phyloP scores from a whole-genome alignment of 2,329 filamentous ascomycete species.

The Purpureocillium lavendulum region DNA sequence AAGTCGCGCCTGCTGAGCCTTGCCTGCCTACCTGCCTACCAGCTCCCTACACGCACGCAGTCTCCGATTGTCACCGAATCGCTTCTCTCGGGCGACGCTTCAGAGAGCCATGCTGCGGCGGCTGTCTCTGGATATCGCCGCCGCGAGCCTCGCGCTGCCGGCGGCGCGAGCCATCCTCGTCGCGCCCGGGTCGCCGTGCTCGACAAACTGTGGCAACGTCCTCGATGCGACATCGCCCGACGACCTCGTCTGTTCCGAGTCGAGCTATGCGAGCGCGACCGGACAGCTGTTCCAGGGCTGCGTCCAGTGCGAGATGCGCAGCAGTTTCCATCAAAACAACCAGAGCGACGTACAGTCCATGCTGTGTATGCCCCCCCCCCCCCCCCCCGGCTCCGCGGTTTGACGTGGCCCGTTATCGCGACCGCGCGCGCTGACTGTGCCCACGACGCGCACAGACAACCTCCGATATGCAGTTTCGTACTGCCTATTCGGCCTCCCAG shows the following conservation, averaged over 20 bases:
- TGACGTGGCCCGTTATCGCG: background rate
- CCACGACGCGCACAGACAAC: conserved; percentile 37
- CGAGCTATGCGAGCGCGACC: conserved; percentile 26
- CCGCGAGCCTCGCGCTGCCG: conserved; percentile 6
- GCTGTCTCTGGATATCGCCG: conserved; percentile 10
- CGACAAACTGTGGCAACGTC: conserved; percentile 44
- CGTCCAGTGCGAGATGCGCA: conserved; percentile 42
- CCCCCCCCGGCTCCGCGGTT: background rate
- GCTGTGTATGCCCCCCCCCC: conserved; percentile 39
- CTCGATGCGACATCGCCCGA: conserved; percentile 32
- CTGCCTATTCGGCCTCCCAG: conserved; percentile 44
- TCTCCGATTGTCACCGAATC: too few relatives aligned
- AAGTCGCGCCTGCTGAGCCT: too few relatives aligned
- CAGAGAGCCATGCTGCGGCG: conserved; percentile 11
- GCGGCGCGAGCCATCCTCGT: conserved; percentile 29
- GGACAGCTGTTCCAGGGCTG: conserved; percentile 45
- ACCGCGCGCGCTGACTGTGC: background rate
- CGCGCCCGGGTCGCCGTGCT: conserved; percentile 39
- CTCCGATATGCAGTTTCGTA: conserved; percentile 45
- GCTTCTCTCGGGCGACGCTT: too few relatives aligned
- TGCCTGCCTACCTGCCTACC: too few relatives aligned
- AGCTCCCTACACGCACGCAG: too few relatives aligned
- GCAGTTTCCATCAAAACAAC: conserved; percentile 34
- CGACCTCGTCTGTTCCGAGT: conserved; percentile 41
- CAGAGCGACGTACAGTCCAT: conserved; percentile 44